phyloP scores from a whole-genome alignment of 768 basidiomycete genomes.

The Trametes coccinea region DNA sequence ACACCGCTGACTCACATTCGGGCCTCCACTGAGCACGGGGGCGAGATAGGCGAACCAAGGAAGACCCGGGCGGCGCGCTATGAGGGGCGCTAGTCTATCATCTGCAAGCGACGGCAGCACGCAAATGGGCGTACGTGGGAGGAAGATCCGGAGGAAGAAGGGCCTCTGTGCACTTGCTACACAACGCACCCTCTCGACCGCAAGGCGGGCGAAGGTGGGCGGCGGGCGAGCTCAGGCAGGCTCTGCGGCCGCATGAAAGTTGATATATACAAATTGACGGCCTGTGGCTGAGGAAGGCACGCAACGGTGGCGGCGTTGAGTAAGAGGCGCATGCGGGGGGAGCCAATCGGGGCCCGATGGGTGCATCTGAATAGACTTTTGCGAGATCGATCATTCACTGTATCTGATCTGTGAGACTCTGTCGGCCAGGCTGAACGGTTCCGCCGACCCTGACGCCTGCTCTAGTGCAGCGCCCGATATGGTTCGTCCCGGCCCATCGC shows the following conservation, averaged over 20 bases:
- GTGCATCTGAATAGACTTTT: conserved; percentile 6
- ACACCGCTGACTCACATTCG: too few relatives aligned
- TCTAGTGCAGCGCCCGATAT: conserved; percentile 1
- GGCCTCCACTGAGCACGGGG: not conserved
- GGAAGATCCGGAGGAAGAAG: not conserved
- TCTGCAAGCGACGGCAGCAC: too few relatives aligned
- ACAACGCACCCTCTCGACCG: too few relatives aligned
- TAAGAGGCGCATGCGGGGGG: not conserved
- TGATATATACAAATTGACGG: not conserved
- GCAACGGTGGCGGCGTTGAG: not conserved
- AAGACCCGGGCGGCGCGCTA: not conserved
- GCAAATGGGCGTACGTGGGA: not conserved
- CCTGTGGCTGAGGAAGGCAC: too few relatives aligned
- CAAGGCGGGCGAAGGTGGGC: too few relatives aligned
- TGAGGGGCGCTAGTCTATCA: not conserved
- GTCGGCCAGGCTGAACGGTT: not conserved
- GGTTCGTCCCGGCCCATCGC: conserved; percentile 1
- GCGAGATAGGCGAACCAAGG: conserved; percentile 2
- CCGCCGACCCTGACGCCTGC: not conserved
- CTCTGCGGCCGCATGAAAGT: too few relatives aligned
- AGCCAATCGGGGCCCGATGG: not conserved
- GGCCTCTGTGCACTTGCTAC: too few relatives aligned
- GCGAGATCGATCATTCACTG: not conserved
- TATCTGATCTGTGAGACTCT: not conserved
- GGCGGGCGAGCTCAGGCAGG: too few relatives aligned